Conservation (phyloP, 495 filamentous ascomycete species). For the Astrothelium subdiscretum region DNA sequence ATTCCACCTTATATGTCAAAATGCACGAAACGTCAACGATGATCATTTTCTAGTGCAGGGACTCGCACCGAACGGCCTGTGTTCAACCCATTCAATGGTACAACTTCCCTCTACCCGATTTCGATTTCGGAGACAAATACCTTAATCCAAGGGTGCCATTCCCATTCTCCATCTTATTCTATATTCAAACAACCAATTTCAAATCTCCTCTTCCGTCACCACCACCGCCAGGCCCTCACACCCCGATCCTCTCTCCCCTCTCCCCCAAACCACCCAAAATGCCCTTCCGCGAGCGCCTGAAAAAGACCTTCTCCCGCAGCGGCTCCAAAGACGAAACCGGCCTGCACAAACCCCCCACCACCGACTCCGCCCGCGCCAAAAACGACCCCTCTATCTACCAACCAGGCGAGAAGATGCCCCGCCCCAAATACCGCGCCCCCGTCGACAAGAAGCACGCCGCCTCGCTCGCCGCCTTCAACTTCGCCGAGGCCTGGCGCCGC, state of each 20-base stretch:
- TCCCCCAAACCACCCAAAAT: slow-evolving; percentile 21
- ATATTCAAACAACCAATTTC: too few species aligned
- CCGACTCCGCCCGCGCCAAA: not conserved
- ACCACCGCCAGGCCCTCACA: not conserved
- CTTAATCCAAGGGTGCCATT: too few species aligned
- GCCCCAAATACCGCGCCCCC: slow-evolving; percentile 30
- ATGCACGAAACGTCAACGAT: not conserved
- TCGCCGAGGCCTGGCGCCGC: slow-evolving; percentile 26
- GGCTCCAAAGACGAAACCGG: not conserved
- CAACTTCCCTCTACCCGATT: not conserved
- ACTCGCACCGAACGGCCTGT: not conserved
- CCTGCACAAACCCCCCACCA: slow-evolving; percentile 9
- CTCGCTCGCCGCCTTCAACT: slow-evolving; percentile 28
- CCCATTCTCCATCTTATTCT: too few species aligned
- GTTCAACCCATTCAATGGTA: not conserved
- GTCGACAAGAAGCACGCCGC: slow-evolving; percentile 29
- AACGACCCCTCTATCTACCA: slow-evolving; percentile 23
- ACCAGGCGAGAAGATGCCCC: slow-evolving; percentile 32
- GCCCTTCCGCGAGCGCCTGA: slow-evolving; percentile 28
- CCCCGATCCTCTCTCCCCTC: too few species aligned
- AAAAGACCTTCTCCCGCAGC: slow-evolving; percentile 22
- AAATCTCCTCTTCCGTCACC: not conserved
- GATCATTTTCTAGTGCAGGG: not conserved
- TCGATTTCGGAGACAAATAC: not conserved
- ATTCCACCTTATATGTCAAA: not conserved